Conservation (phyloP, 2,329 filamentous ascomycete genomes). For the Microcera coccophila region DNA sequence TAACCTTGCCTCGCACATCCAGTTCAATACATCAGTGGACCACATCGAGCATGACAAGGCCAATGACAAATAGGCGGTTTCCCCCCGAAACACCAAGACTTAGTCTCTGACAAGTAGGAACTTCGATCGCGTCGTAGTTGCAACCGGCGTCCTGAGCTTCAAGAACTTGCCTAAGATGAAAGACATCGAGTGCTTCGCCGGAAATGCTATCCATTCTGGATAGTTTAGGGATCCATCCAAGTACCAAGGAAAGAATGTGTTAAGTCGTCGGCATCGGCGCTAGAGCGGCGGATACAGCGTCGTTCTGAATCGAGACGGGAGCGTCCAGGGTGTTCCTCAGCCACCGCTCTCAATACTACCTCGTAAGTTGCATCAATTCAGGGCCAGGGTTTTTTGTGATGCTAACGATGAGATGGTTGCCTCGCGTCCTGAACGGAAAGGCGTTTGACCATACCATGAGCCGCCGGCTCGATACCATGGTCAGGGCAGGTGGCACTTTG, state of each 20-base stretch:
- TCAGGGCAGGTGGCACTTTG: conserved; percentile 12
- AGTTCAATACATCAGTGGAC: conserved; percentile 26
- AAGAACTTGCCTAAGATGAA: conserved; percentile 35
- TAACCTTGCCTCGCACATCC: conserved; percentile 23
- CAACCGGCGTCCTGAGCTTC: conserved; percentile 31
- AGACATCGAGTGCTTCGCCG: conserved; percentile 37
- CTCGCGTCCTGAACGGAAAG: conserved; percentile 29
- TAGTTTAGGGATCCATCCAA: conserved; percentile 30
- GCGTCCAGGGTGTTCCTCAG: conserved; percentile 41
- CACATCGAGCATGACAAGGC: conserved; percentile 25
- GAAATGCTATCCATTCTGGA: conserved; percentile 38
- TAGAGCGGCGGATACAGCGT: conserved; percentile 30
- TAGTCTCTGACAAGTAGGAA: conserved; percentile 12
- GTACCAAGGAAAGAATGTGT: conserved; percentile 41
- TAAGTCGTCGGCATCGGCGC: conserved; percentile 45
- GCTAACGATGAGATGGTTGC: conserved; percentile 20
- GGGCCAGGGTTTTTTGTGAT: not conserved
- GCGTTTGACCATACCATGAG: conserved; percentile 34
- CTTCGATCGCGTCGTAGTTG: conserved; percentile 38
- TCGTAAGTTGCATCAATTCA: conserved; percentile 16
- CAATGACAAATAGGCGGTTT: conserved; percentile 27
- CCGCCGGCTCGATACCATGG: conserved; percentile 24
- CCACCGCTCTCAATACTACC: conserved; percentile 33
- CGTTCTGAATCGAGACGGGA: conserved; percentile 28
- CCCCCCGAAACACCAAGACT: conserved; percentile 22